Percentiles rank a stretch among this genome's conserved stretches.
phyloP scores from a whole-genome alignment of 164 flowering plant genomes.

The Macadamia integrifolia region DNA sequence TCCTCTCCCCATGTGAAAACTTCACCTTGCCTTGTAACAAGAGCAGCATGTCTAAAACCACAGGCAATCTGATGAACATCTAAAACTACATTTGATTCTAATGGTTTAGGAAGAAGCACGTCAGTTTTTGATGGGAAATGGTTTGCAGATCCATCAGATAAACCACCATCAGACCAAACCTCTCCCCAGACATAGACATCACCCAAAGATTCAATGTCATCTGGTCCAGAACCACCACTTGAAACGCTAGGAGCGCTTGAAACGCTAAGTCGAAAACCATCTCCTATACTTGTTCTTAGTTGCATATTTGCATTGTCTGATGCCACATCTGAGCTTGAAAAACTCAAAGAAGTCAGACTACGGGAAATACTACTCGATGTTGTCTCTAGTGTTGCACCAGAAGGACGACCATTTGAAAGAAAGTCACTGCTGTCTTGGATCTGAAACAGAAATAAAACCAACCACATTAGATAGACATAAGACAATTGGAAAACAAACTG shows the following conservation, averaged over 20 bases:
- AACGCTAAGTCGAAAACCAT: conserved; percentile 56
- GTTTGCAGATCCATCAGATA: conserved; percentile 9
- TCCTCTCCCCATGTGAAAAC: conserved; percentile 26
- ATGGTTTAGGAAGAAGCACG: conserved; percentile 17
- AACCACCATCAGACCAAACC: conserved; percentile 15
- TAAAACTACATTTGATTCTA: conserved; percentile 17
- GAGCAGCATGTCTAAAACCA: conserved; percentile 20
- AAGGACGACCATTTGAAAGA: background rate
- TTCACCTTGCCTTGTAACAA: conserved; percentile 24
- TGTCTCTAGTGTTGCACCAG: background rate
- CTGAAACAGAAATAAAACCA: background rate
- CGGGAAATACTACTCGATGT: background rate
- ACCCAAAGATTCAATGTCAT: conserved; percentile 20
- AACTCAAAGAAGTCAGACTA: conserved; percentile 1
- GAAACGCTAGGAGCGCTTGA: conserved; percentile 40
- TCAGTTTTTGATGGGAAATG: conserved; percentile 9
- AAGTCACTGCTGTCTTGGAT: background rate
- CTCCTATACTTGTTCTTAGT: conserved; percentile 42
- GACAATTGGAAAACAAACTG: too few relatives aligned
- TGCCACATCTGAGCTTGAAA: conserved; percentile 43
- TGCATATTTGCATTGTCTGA: conserved; percentile 49
- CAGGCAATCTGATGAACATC: conserved; percentile 21
- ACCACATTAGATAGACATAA: too few relatives aligned
- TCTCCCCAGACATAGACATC: conserved; percentile 23
- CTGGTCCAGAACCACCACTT: conserved; percentile 22